phyloP scores from a whole-genome alignment of 2,329 filamentous ascomycete species.

The Aspergillus fumigatus region DNA sequence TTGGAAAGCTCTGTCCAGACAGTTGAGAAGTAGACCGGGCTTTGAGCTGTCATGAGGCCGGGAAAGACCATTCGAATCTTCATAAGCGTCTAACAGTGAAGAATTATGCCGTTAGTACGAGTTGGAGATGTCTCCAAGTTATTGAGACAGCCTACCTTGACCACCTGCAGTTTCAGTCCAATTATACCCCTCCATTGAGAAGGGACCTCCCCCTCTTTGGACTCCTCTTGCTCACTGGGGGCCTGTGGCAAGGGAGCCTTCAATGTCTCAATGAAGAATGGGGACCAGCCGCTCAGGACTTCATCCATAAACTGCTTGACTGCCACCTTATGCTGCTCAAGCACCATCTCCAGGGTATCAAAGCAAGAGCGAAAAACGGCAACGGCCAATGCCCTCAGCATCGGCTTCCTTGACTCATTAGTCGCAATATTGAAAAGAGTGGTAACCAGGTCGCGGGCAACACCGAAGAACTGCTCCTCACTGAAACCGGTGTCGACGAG shows the following conservation, averaged over 20 bases:
- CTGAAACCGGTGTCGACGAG: slow-evolving; percentile 90
- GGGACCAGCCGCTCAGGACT: slow-evolving; percentile 76
- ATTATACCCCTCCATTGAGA: slow-evolving; percentile 76
- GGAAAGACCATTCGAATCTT: slow-evolving; percentile 83
- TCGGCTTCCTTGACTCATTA: slow-evolving; percentile 67
- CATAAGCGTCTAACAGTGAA: slow-evolving; percentile 63
- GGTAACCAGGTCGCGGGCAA: slow-evolving; percentile 79
- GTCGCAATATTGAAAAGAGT: slow-evolving; percentile 78
- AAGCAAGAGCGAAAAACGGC: slow-evolving; percentile 89
- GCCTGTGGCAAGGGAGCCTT: slow-evolving; percentile 66
- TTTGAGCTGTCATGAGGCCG: slow-evolving; percentile 75
- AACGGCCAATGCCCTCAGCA: slow-evolving; percentile 77
- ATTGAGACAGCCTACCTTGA: slow-evolving; percentile 56
- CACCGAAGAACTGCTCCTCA: slow-evolving; percentile 90
- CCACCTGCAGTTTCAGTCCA: slow-evolving; percentile 85
- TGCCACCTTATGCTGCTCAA: slow-evolving; percentile 82
- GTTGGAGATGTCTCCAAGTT: neutral
- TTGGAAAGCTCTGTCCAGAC: slow-evolving; percentile 83
- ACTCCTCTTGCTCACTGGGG: slow-evolving; percentile 55
- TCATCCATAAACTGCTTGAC: slow-evolving; percentile 89
- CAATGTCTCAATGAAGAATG: slow-evolving; percentile 78
- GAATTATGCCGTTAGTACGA: slow-evolving; percentile 9
- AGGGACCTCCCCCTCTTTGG: slow-evolving; percentile 51
- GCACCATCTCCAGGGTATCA: slow-evolving; percentile 92
- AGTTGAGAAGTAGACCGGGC: slow-evolving; percentile 73